Evolutionary conservation across 2,329 filamentous ascomycete genomes (phyloP).

Genomic region (Epichloe hybrida): DNA sequence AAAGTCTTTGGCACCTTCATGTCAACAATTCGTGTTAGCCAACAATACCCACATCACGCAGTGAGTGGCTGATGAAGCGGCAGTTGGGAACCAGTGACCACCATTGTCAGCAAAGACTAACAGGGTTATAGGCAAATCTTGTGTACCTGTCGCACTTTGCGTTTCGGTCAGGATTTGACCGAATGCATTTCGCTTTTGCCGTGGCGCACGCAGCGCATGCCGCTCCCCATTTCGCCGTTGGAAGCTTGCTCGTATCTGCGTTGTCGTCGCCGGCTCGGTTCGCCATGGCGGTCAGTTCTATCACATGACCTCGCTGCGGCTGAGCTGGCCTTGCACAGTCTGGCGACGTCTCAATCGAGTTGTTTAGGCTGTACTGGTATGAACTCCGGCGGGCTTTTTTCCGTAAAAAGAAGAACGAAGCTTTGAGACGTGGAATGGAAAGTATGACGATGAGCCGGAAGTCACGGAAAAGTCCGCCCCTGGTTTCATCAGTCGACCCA

Average conservation of each 20-base stretch:
- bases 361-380: neutral
- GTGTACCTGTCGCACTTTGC: slow-evolving; percentile 34
- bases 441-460: slow-evolving; percentile 1
- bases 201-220: slow-evolving; percentile 34
- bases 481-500: neutral
- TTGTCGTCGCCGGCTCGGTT: neutral
- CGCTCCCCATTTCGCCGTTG: slow-evolving; percentile 34
- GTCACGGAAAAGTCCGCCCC: slow-evolving; percentile 7
- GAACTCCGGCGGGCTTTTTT: slow-evolving; percentile 10
- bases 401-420: neutral
- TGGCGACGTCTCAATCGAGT: neutral
- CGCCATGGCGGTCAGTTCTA: slow-evolving; percentile 1
- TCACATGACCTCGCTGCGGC: slow-evolving; percentile 4
- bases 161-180: slow-evolving; percentile 21
- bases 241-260: slow-evolving; percentile 16
- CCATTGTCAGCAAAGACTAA: neutral
- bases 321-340: neutral
- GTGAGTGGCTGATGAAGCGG: neutral
- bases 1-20: slow-evolving; percentile 32
- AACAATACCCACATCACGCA: neutral
- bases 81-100: neutral
- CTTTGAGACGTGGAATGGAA: neutral
- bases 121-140: slow-evolving; percentile 4
- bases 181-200: slow-evolving; percentile 37
- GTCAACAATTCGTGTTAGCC: neutral